A percentile compares a stretch with the other conserved stretches of the same genome.
Evolutionary conservation across 495 filamentous ascomycete species (phyloP).

Genomic region (Neurospora sp.): DNA sequence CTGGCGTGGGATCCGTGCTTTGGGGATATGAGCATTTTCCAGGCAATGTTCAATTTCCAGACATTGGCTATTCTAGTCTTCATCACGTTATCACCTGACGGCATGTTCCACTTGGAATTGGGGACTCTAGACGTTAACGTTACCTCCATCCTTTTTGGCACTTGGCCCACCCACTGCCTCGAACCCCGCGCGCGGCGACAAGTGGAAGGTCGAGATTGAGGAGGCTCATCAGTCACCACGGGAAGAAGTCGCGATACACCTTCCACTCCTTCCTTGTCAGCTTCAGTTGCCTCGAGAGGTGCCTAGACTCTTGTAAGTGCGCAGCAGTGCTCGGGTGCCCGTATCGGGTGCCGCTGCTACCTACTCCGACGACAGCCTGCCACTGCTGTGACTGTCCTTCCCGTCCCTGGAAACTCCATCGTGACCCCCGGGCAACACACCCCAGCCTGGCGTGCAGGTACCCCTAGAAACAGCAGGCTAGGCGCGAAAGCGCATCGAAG

Average conservation of each 20-base stretch:
- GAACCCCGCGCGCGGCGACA: background rate
- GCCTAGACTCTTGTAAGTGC: background rate
- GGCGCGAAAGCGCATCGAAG: background rate
- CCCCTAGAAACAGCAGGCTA: background rate
- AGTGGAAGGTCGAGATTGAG: background rate
- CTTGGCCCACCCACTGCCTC: background rate
- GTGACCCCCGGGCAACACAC: background rate
- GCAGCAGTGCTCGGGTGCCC: background rate
- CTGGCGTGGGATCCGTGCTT: background rate
- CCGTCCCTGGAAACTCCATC: background rate
- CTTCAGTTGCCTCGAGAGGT: background rate
- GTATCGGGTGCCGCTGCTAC: background rate
- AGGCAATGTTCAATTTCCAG: background rate
- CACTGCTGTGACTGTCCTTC: background rate
- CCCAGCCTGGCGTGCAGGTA: background rate
- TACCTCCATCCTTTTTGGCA: background rate
- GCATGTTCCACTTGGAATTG: background rate
- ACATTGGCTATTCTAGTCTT: background rate
- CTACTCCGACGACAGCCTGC: background rate
- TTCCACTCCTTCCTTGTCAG: background rate
- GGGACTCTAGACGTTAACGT: background rate
- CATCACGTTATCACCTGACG: background rate
- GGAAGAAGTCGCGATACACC: background rate
- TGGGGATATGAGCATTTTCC: background rate
- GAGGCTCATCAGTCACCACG: background rate